Base-by-base conservation (phyloP, 106 monocot genomes). In the Acanthochlamys bracteata region DNA sequence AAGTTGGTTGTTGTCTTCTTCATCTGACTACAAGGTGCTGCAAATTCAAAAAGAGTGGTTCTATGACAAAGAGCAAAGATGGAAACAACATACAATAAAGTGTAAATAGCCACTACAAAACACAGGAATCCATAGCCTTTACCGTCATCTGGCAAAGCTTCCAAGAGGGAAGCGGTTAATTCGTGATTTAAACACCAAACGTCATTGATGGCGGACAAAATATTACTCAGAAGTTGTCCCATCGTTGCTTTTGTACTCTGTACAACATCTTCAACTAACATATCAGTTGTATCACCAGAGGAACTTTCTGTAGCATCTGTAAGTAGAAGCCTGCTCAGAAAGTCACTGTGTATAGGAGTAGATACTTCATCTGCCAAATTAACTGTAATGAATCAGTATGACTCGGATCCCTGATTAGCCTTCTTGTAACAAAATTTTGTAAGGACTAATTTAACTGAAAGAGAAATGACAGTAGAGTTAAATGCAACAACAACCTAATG, bases 261-360 rank as follows among this genome's bases (percentile, higher is more conserved):
- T 40, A 45, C 27, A 63, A 64, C 53, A 73, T 68, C 63, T 60
- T 79, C 64, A 22, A 56, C 66, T 24, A 67, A 58, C 55, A 55
- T 60, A 55, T 55, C 10, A n/a, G 72, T 56, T 13, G 39, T 33
- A 70, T 47, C 51, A 67, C 41, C 78, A 33, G 74, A 81, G 39
- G 66, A 82, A 68, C 82, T 81, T 68, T 85, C 78, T 64, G 84
- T 79, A 8, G 83, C 80, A 54, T 76, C 85, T 26, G 79, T 76
- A 75, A 92, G 75, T 33, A 88, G 42, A 4, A 86, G 75, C 59
- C 85, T 88, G 39, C 51, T 70, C 61, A 86, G 57, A 56, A 91
- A 85, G 73, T 83, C 79, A 69, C 64, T 71, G 59, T 83, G 66
- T 42, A 68, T 27, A 6, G 72, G 57, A 45, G 13, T 76, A 20